Evolutionary conservation across 345 rosid species (phyloP).

Genomic region (Arabidopsis suecica): DNA sequence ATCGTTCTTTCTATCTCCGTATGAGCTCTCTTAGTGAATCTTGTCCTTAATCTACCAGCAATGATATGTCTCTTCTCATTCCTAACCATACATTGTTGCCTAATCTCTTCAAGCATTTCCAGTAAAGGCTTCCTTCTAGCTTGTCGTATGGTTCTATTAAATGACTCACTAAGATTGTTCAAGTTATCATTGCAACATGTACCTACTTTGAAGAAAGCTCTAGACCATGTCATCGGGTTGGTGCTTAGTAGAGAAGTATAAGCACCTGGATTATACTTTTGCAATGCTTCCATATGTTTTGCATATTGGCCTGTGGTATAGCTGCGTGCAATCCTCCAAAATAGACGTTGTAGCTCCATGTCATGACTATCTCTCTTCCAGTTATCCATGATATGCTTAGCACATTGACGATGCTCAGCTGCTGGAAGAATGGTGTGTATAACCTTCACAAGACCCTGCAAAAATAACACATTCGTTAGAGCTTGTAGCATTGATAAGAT

Average conservation of each 20-base stretch:
- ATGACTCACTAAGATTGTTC: not conserved
- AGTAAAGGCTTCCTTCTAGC: not conserved
- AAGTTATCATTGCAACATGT: not conserved
- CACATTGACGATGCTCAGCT: not conserved
- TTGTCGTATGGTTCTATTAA: not conserved
- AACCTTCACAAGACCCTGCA: not conserved
- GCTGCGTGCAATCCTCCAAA: not conserved
- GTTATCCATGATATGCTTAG: not conserved
- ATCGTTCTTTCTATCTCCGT: not conserved
- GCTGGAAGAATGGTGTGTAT: not conserved
- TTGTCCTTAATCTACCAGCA: not conserved
- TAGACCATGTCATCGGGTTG: too few relatives aligned
- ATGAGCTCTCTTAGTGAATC: not conserved
- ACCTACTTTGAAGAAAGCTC: too few relatives aligned
- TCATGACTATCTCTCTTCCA: constrained; percentile 1
- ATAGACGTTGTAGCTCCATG: not conserved
- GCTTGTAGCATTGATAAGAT: too few relatives aligned
- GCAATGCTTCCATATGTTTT: not conserved
- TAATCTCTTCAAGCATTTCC: not conserved
- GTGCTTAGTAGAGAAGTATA: not conserved
- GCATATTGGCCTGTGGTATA: not conserved
- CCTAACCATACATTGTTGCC: not conserved
- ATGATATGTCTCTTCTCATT: not conserved
- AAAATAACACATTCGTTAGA: too few relatives aligned
- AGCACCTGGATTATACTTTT: not conserved